A percentile compares a stretch with the other conserved stretches of the same genome.
Evolutionary conservation across 2,329 filamentous ascomycete genomes (phyloP).

Genomic region (Alternaria sp.): DNA sequence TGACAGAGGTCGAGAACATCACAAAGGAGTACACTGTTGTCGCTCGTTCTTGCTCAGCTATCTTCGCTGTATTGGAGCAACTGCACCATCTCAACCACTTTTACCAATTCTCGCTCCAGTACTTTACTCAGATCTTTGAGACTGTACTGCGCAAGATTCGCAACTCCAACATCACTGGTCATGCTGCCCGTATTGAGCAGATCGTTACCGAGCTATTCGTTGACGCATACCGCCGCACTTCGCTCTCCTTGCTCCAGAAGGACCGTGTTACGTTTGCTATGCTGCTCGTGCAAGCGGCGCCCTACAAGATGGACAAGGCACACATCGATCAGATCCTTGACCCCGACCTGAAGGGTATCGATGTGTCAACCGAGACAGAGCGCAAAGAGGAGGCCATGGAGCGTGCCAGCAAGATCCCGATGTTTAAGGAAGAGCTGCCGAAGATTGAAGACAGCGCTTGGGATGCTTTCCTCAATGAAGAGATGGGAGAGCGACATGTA

Average conservation of each 20-base stretch:
- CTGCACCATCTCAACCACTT: conserved; percentile 98
- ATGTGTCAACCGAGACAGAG: conserved; percentile 73
- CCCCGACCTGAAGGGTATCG: conserved; percentile 73
- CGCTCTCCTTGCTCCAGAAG: conserved; percentile 87
- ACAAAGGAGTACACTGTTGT: conserved; percentile 94
- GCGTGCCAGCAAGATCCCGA: conserved; percentile 70
- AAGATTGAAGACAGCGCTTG: conserved; percentile 69
- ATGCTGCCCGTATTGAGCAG: conserved; percentile 81
- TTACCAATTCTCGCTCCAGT: conserved; percentile 98
- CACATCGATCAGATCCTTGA: conserved; percentile 89
- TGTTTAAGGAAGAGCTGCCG: conserved; percentile 76
- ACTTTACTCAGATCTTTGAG: conserved; percentile 98
- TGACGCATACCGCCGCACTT: conserved; percentile 91
- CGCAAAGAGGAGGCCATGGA: conserved; percentile 72
- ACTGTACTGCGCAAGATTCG: conserved; percentile 83
- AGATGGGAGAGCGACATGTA: conserved; percentile 83
- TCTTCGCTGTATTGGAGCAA: conserved; percentile 96
- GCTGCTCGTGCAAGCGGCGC: conserved; percentile 93
- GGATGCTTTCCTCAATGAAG: conserved; percentile 83
- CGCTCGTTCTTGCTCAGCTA: conserved; percentile 92
- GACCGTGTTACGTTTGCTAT: conserved; percentile 94
- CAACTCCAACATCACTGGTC: conserved; percentile 73
- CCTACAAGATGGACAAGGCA: conserved; percentile 90
- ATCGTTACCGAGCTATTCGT: conserved; percentile 93
- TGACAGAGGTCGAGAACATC: conserved; percentile 96